These are phyloP conservation scores for Ganoderma boninense DNA, from an alignment of 1,284 basidiomycete genomes.

Conservation along the genomic window DNA sequence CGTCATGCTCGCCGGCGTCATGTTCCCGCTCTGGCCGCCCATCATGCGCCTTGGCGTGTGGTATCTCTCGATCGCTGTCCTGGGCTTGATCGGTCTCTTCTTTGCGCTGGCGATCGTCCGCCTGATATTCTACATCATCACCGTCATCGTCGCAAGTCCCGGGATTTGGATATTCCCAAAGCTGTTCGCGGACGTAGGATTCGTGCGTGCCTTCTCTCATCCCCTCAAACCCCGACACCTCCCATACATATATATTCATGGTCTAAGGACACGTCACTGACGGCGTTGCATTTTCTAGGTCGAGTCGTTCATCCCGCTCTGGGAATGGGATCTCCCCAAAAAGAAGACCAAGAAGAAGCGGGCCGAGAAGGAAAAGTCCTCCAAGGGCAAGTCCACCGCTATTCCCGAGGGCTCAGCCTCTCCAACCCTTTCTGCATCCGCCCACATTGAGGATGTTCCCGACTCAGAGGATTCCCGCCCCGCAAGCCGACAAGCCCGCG, in stretches of 20 bases:
- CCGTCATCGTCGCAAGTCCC: constrained; percentile 85
- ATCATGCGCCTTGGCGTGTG: constrained; percentile 95
- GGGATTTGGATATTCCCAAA: constrained; percentile 99
- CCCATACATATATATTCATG: neutral
- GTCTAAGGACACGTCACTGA: neutral
- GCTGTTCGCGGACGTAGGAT: constrained; percentile 98
- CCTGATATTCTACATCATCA: constrained; percentile 94
- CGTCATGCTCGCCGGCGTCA: constrained; percentile 95
- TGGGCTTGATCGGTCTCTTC: constrained; percentile 92
- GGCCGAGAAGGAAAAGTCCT: constrained; percentile 56
- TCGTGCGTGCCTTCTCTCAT: constrained; percentile 68
- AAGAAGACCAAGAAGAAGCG: constrained; percentile 85
- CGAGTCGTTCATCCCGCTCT: constrained; percentile 96
- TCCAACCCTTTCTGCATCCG: constrained; percentile 26
- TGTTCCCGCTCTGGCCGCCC: constrained; percentile 99
- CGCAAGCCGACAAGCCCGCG: constrained; percentile 62
- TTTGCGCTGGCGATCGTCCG: constrained; percentile 93
- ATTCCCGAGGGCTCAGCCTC: constrained; percentile 31
- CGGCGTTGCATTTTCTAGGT: constrained; percentile 60
- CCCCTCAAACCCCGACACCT: neutral
- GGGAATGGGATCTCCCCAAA: constrained; percentile 97
- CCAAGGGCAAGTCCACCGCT: constrained; percentile 34
- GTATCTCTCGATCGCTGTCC: constrained; percentile 91
- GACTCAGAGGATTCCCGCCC: constrained; percentile 65
- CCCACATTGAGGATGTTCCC: constrained; percentile 58